Conservation (phyloP, 2,329 filamentous ascomycete species). For the Malbranchea zuffiana region DNA sequence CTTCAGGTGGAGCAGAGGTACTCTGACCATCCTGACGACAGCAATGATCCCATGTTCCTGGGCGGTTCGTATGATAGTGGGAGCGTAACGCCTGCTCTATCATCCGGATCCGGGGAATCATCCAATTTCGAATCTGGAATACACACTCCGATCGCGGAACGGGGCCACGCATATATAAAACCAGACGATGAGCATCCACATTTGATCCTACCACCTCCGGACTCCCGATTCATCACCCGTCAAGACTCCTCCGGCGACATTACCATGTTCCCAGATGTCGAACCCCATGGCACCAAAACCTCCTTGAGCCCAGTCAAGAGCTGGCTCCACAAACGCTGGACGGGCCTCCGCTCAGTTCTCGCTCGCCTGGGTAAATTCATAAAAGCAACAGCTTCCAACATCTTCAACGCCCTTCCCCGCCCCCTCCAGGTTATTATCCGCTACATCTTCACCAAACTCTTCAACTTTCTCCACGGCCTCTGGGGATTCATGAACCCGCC, state of each 20-base stretch:
- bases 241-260: slow-evolving; percentile 44
- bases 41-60: slow-evolving; percentile 19
- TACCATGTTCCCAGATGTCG: slow-evolving; percentile 37
- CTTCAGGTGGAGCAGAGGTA: slow-evolving; percentile 34
- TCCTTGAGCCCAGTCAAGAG: slow-evolving; percentile 15
- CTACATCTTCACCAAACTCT: slow-evolving; percentile 30
- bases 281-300: slow-evolving; percentile 5
- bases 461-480: slow-evolving; percentile 53
- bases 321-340: neutral
- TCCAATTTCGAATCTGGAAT: slow-evolving; percentile 28
- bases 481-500: slow-evolving; percentile 98
- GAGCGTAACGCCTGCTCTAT: slow-evolving; percentile 10
- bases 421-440: slow-evolving; percentile 43
- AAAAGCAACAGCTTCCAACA: slow-evolving; percentile 31
- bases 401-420: slow-evolving; percentile 36
- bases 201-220: slow-evolving; percentile 3
- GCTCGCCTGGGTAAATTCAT: slow-evolving; percentile 14
- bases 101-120: slow-evolving; percentile 9
- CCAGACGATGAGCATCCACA: neutral
- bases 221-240: slow-evolving; percentile 25
- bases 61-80: slow-evolving; percentile 23
- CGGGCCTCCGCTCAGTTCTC: neutral
- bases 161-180: slow-evolving; percentile 28
- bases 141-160: slow-evolving; percentile 30
- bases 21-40: slow-evolving; percentile 27